These are phyloP conservation scores for Arctium lappa DNA, from an alignment of 129 eudicot species.

Conservation along the genomic window DNA sequence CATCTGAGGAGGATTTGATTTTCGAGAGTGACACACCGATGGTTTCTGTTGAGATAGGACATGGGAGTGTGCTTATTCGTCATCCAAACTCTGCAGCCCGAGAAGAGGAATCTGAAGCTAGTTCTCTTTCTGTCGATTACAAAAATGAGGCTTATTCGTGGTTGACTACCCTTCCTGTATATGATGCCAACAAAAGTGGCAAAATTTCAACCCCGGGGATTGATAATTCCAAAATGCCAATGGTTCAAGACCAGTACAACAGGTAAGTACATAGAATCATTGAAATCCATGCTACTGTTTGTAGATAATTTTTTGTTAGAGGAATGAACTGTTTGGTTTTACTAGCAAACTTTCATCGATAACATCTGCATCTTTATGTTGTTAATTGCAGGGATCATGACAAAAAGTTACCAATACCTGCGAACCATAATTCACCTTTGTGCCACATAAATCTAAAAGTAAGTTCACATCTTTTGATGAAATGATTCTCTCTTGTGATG, in stretches of 20 bases:
- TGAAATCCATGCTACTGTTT: not conserved
- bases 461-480: slow-evolving; percentile 5
- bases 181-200: slow-evolving; percentile 30
- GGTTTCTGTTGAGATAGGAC: slow-evolving; percentile 92
- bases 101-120: slow-evolving; percentile 87
- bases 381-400: slow-evolving; percentile 42
- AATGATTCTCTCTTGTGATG: not conserved
- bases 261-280: slow-evolving; percentile 34
- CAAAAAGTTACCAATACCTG: slow-evolving; percentile 42
- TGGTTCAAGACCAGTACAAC: slow-evolving; percentile 39
- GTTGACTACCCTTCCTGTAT: slow-evolving; percentile 26
- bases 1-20: slow-evolving; percentile 77
- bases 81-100: slow-evolving; percentile 63
- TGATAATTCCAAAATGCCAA: slow-evolving; percentile 37
- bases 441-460: slow-evolving; percentile 46
- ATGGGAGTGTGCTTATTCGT: slow-evolving; percentile 81
- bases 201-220: slow-evolving; percentile 18
- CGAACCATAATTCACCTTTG: slow-evolving; percentile 48
- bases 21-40: slow-evolving; percentile 67
- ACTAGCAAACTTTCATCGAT: not conserved
- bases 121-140: slow-evolving; percentile 69
- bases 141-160: slow-evolving; percentile 59
- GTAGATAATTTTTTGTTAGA: not conserved
- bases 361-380: not conserved
- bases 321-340: too few species aligned